Base-by-base conservation (phyloP, 148 eudicot species). In the Rhododendron griersonianum region DNA sequence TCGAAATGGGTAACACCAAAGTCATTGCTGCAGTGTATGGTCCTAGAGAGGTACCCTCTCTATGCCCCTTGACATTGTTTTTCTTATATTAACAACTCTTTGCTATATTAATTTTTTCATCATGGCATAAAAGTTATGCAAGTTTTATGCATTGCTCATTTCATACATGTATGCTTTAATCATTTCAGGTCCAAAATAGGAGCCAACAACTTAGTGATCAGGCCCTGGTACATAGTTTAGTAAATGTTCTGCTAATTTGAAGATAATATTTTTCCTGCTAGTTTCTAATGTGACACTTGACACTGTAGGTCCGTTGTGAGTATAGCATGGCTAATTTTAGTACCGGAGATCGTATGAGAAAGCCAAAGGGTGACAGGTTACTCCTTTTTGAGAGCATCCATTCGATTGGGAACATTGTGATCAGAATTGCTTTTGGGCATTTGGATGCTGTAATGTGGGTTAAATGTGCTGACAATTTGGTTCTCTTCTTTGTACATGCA, bases 281-380 rank as follows among this genome's bases (percentile, higher is more conserved):
- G 61, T 84, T 71, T 84, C 19, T 37, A 23, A 30, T 18, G 73
- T 19, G 78, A 51, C 37, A 11, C 57, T 73, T 65, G 4, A 44
- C 77, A 3, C 55, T 86, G 59, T 89, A 95, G 98, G 96, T 96
- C 6, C 92, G 98, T 28, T 96, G 99, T 63, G 99, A 96, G 87
- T 96, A 96, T 85, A 93, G 92, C 90, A 96, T 96, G 99, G 98
- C 99, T 86, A 96, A 96, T 90, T 96, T 96, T 86, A 96, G 99
- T 86, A 96, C 98, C 13, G 99, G 99, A 76, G 99, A 96, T 89
- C 97, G 98, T 50, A 90, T 86, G 91, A 92, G 99, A 87, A 96
- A 93, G 86, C 98, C 96, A 65, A 96, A 96, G 91, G 99, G 99
- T 78, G 99, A 96, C 90, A 95, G 98, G 99, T 93, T 89, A 41